These are phyloP conservation scores for Kuraishia molischiana DNA, from an alignment of 805 yeast genomes.

Conservation along the genomic window DNA sequence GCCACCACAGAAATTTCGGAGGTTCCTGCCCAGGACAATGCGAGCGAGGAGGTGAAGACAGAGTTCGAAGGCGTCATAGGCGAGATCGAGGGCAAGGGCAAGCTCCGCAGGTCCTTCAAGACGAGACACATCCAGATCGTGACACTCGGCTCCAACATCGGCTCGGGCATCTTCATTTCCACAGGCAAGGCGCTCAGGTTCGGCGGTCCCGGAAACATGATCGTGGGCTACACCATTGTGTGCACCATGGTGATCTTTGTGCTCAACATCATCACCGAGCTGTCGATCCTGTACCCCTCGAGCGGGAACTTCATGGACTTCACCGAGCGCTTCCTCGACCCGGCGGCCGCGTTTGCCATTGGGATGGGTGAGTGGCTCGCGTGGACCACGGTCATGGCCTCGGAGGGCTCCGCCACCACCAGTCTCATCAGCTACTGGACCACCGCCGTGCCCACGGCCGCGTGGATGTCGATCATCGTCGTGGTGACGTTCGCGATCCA, in stretches of 20 bases:
- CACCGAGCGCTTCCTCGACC: slow-evolving; percentile 40
- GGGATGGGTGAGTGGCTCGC: slow-evolving; percentile 43
- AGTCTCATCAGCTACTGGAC: slow-evolving; percentile 47
- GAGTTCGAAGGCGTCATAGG: neutral
- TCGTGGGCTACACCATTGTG: neutral
- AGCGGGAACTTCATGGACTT: slow-evolving; percentile 44
- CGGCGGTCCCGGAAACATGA: neutral
- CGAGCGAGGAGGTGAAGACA: neutral
- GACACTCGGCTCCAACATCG: neutral
- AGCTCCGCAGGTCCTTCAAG: neutral
- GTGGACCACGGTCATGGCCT: slow-evolving; percentile 43
- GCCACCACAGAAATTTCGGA: neutral
- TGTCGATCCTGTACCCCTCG: neutral
- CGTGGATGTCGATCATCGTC: slow-evolving; percentile 36
- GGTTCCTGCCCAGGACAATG: neutral
- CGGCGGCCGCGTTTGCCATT: slow-evolving; percentile 46
- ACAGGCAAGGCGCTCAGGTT: neutral
- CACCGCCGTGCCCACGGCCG: slow-evolving; percentile 38
- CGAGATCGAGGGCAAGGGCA: neutral
- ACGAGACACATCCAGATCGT: neutral
- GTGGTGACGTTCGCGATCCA: slow-evolving; percentile 30
- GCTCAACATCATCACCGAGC: neutral
- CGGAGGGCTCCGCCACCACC: slow-evolving; percentile 48
- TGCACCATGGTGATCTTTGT: neutral
- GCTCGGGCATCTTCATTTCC: neutral